Percentiles rank a stretch among this genome's conserved stretches.
Evolutionary conservation across 2,329 filamentous ascomycete genomes (phyloP).

Genomic region (Ascochyta pisi): DNA sequence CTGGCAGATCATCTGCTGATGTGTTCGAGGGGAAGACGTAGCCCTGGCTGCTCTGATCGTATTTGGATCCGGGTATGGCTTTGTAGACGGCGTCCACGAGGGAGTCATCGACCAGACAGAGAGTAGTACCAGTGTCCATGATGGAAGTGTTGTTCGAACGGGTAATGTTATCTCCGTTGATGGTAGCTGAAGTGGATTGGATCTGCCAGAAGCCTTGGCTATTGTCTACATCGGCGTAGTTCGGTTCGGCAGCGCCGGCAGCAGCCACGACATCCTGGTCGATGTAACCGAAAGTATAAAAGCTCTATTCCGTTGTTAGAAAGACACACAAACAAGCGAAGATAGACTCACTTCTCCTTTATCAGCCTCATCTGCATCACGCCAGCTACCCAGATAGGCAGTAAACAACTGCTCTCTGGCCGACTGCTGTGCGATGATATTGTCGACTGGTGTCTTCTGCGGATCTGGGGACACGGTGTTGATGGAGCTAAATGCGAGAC

Average conservation of each 20-base stretch:
- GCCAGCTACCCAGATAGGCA: conserved; percentile 65
- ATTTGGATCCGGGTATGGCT: conserved; percentile 59
- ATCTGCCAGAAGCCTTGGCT: conserved; percentile 70
- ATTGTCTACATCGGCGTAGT: conserved; percentile 62
- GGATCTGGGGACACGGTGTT: conserved; percentile 66
- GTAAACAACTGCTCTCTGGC: conserved; percentile 64
- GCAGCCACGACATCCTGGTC: conserved; percentile 50
- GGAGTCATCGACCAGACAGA: conserved; percentile 63
- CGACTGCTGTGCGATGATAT: conserved; percentile 65
- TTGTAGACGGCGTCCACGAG: conserved; percentile 66
- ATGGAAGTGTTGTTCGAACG: conserved; percentile 49
- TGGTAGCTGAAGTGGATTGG: conserved; percentile 59
- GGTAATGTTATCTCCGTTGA: conserved; percentile 48
- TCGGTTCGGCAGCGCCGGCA: conserved; percentile 62
- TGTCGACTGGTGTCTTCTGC: conserved; percentile 70
- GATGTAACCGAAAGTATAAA: conserved; percentile 61
- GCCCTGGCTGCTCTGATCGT: conserved; percentile 58
- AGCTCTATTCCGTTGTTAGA: conserved; percentile 34
- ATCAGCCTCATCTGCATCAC: conserved; percentile 55
- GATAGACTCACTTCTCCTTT: conserved; percentile 45
- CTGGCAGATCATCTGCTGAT: conserved; percentile 19
- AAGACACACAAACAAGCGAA: not conserved
- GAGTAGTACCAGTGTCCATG: conserved; percentile 73
- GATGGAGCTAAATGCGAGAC: conserved; percentile 69
- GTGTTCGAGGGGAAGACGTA: conserved; percentile 59